Conservation (phyloP, 176 grass and related monocot species). For the Phyllostachys edulis region DNA sequence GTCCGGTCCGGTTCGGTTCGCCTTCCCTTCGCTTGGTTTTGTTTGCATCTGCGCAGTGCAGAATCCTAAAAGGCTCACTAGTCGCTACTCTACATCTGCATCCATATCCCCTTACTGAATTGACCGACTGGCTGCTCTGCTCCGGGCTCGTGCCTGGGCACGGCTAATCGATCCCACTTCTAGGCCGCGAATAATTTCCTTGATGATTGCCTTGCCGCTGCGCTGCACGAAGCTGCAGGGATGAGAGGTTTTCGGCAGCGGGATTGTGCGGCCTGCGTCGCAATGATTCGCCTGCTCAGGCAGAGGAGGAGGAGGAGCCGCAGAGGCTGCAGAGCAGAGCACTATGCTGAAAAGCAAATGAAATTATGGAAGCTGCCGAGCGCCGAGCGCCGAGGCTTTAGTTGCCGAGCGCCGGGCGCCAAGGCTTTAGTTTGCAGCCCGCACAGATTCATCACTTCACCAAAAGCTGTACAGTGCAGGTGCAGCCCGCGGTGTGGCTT, state of each 20-base stretch:
- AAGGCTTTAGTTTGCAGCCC: background rate
- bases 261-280: constrained; percentile 14
- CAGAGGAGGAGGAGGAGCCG: background rate
- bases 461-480: background rate
- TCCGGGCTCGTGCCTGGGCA: background rate
- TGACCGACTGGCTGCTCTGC: background rate
- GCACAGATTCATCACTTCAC: background rate
- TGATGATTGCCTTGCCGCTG: background rate
- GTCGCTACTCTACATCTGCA: background rate
- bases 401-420: background rate
- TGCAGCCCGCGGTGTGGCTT: background rate
- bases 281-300: constrained; percentile 9
- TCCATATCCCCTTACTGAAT: background rate
- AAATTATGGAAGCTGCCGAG: background rate
- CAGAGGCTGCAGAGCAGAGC: background rate
- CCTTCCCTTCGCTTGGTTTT: background rate
- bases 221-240: background rate
- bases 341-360: background rate
- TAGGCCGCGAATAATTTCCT: background rate
- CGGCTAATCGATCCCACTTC: background rate
- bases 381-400: background rate
- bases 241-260: background rate
- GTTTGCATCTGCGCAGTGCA: constrained; percentile 29
- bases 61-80: background rate
- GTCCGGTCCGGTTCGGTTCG: background rate